Evolutionary conservation across 2,329 filamentous ascomycete genomes (phyloP).

Genomic region (Epichloe gansuensis): DNA sequence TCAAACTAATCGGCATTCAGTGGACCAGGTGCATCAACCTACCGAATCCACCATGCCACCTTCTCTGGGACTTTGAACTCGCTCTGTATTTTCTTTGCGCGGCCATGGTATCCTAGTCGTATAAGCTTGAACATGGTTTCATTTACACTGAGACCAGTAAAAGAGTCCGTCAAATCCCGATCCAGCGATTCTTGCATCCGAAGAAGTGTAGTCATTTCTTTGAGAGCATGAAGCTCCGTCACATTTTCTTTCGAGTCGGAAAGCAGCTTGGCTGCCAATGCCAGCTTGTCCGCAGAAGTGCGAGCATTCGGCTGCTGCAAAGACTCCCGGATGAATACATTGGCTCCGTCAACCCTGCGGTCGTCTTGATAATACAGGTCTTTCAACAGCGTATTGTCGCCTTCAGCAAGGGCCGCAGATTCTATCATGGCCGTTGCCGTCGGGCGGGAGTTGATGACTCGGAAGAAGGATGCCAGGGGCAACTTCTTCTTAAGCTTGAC

Average conservation of each 20-base stretch:
- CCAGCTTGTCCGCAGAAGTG: slow-evolving; percentile 70
- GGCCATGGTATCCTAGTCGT: slow-evolving; percentile 65
- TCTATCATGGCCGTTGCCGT: slow-evolving; percentile 84
- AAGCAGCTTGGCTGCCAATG: slow-evolving; percentile 71
- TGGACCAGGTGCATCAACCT: slow-evolving; percentile 14
- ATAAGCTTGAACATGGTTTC: slow-evolving; percentile 87
- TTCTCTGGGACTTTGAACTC: slow-evolving; percentile 93
- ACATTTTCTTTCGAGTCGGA: slow-evolving; percentile 69
- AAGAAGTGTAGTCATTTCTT: slow-evolving; percentile 68
- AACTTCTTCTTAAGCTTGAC: slow-evolving; percentile 81
- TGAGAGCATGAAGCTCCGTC: slow-evolving; percentile 61
- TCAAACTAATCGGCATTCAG: background rate
- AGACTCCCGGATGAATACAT: slow-evolving; percentile 76
- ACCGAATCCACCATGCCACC: slow-evolving; percentile 73
- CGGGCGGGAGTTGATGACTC: slow-evolving; percentile 73
- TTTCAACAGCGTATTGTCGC: slow-evolving; percentile 72
- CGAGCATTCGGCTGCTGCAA: slow-evolving; percentile 57
- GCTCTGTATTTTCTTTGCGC: slow-evolving; percentile 74
- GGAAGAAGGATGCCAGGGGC: slow-evolving; percentile 82
- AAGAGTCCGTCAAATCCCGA: slow-evolving; percentile 64
- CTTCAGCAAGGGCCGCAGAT: slow-evolving; percentile 55
- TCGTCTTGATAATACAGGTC: slow-evolving; percentile 98
- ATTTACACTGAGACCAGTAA: slow-evolving; percentile 75
- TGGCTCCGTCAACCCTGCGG: slow-evolving; percentile 72
- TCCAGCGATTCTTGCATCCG: slow-evolving; percentile 81